phyloP scores from a whole-genome alignment of 768 basidiomycete species.

The Kwoniella bestiolae region DNA sequence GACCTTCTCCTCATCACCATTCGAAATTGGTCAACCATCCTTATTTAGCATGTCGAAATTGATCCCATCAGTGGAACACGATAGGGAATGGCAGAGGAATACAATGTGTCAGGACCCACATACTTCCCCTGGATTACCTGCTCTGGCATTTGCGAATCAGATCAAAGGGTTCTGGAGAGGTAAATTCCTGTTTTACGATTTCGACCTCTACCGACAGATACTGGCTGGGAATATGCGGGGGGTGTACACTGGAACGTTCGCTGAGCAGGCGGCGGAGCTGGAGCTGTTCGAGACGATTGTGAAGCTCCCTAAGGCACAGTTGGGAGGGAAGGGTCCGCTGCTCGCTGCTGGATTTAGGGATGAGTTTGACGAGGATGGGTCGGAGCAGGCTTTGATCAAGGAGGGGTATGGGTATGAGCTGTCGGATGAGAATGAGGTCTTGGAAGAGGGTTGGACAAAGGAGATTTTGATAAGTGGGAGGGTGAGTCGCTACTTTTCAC shows the following conservation, averaged over 20 bases:
- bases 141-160: conserved; percentile 39
- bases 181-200: conserved; percentile 52
- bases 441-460: conserved; percentile 55
- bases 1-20: conserved; percentile 23
- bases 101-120: conserved; percentile 51
- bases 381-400: conserved; percentile 33
- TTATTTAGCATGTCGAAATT: conserved; percentile 22
- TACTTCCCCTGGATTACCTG: conserved; percentile 46
- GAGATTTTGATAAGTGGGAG: conserved; percentile 53
- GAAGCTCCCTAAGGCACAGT: conserved; percentile 43
- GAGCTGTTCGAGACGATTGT: conserved; percentile 48
- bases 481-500: too few relatives aligned
- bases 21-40: conserved; percentile 24
- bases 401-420: conserved; percentile 51
- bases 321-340: conserved; percentile 49
- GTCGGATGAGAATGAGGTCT: conserved; percentile 33
- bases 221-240: conserved; percentile 45
- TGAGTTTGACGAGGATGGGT: conserved; percentile 26
- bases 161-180: conserved; percentile 52
- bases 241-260: conserved; percentile 52
- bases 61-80: conserved; percentile 40
- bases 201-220: conserved; percentile 48
- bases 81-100: conserved; percentile 52
- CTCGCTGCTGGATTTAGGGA: conserved; percentile 44
- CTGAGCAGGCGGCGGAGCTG: conserved; percentile 47